A percentile compares a stretch with the other conserved stretches of the same genome.
Evolutionary conservation across 495 filamentous ascomycete species (phyloP).

Genomic region (Staphylotrichum tortipilum): DNA sequence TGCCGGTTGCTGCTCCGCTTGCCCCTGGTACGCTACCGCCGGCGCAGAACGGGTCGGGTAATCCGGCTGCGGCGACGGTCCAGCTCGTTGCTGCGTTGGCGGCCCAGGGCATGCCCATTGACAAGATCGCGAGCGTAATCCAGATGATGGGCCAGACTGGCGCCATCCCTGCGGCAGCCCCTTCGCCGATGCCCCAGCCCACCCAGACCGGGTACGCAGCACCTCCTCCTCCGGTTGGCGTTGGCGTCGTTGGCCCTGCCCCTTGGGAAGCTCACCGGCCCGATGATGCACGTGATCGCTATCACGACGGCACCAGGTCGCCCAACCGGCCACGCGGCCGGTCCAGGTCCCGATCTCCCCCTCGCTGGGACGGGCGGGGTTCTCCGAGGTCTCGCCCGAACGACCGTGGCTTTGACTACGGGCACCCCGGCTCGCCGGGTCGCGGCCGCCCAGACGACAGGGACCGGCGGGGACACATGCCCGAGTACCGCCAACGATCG

Average conservation of each 20-base stretch:
- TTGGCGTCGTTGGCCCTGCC: conserved; percentile 23
- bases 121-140: conserved; percentile 40
- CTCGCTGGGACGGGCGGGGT: conserved; percentile 51
- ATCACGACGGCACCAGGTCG: conserved; percentile 42
- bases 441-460: conserved; percentile 51
- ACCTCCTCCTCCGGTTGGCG: conserved; percentile 20
- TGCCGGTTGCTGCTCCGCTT: conserved; percentile 31
- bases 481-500: conserved; percentile 78
- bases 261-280: conserved; percentile 31
- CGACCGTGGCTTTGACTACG: conserved; percentile 34
- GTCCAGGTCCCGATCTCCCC: conserved; percentile 64
- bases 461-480: conserved; percentile 49
- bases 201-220: conserved; percentile 21
- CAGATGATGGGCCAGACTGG: conserved; percentile 32
- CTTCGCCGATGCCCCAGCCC: conserved; percentile 18
- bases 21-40: conserved; percentile 20
- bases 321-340: conserved; percentile 57
- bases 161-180: conserved; percentile 10
- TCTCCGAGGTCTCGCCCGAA: conserved; percentile 35
- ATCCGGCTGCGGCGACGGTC: conserved; percentile 30
- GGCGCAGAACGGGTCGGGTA: conserved; percentile 36
- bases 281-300: conserved; percentile 54
- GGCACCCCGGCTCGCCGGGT: conserved; percentile 39
- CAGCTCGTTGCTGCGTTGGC: conserved; percentile 42
- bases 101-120: conserved; percentile 36